Evolutionary conservation across 257 asterid species (phyloP).

Genomic region (Penstemon barbatus): DNA sequence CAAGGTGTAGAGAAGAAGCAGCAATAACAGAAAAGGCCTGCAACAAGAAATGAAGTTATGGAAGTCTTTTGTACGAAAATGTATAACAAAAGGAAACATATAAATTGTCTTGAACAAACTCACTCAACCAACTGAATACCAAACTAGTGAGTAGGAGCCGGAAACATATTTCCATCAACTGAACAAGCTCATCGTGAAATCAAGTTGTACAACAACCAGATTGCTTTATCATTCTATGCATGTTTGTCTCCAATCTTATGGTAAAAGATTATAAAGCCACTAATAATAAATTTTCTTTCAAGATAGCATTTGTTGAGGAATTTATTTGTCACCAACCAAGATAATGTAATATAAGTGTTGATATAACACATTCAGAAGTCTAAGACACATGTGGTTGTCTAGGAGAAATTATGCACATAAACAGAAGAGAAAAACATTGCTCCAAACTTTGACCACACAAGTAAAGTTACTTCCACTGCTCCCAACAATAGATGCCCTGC

Average conservation of each 20-base stretch:
- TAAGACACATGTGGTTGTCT: constrained; percentile 10
- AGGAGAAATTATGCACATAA: neutral
- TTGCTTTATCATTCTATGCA: neutral
- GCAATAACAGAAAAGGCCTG: constrained; percentile 99
- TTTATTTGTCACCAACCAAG: constrained; percentile 8
- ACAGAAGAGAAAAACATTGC: neutral
- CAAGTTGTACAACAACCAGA: constrained; percentile 14
- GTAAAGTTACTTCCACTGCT: constrained; percentile 15
- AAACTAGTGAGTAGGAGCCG: neutral
- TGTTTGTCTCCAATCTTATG: neutral
- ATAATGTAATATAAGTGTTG: neutral
- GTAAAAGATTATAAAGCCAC: neutral
- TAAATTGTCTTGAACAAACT: neutral
- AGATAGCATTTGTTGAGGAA: neutral
- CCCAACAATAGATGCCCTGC: constrained; percentile 6
- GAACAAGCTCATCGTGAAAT: constrained; percentile 2
- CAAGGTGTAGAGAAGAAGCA: constrained; percentile 88
- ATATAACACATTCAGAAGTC: neutral
- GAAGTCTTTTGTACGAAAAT: neutral
- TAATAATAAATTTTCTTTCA: constrained; percentile 10
- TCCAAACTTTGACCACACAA: constrained; percentile 12
- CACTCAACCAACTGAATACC: constrained; percentile 20
- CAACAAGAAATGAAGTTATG: constrained; percentile 28
- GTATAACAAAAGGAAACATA: neutral
- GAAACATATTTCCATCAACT: constrained; percentile 1